Percentiles rank a stretch among this genome's conserved stretches.
Conservation (phyloP, 495 filamentous ascomycete species). For the Platismatia glauca region DNA sequence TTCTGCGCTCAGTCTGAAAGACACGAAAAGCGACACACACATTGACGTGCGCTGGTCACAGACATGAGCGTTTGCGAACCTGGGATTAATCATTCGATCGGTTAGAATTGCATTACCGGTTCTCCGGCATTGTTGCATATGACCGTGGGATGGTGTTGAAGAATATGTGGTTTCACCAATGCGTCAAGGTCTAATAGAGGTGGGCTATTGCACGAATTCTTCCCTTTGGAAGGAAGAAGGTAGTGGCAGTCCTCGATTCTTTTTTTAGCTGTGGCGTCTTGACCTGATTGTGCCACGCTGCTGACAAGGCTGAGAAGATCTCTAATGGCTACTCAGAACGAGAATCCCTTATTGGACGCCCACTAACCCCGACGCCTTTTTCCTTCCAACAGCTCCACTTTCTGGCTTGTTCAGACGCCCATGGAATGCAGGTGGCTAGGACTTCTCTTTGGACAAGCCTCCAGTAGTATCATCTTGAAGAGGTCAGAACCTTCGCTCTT, state of each 20-base stretch:
- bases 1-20: not conserved
- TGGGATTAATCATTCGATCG: not conserved
- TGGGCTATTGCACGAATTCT: not conserved
- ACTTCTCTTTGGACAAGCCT: not conserved
- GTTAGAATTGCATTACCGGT: not conserved
- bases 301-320: not conserved
- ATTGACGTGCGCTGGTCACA: not conserved
- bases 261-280: not conserved
- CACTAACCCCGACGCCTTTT: not conserved
- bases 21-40: not conserved
- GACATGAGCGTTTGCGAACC: not conserved
- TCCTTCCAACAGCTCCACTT: not conserved
- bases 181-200: not conserved
- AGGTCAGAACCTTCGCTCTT: not conserved
- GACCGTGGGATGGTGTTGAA: not conserved
- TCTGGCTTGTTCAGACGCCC: not conserved
- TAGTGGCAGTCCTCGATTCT: not conserved
- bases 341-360: not conserved
- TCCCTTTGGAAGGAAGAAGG: not conserved
- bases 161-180: not conserved
- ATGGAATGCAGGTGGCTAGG: not conserved
- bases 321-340: not conserved
- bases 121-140: not conserved
- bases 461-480: not conserved
- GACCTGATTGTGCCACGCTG: not conserved